Percentiles rank a stretch among this genome's conserved stretches.
These are phyloP conservation scores for Isatis tinctoria DNA, from an alignment of 345 rosid genomes.

Conservation along the genomic window DNA sequence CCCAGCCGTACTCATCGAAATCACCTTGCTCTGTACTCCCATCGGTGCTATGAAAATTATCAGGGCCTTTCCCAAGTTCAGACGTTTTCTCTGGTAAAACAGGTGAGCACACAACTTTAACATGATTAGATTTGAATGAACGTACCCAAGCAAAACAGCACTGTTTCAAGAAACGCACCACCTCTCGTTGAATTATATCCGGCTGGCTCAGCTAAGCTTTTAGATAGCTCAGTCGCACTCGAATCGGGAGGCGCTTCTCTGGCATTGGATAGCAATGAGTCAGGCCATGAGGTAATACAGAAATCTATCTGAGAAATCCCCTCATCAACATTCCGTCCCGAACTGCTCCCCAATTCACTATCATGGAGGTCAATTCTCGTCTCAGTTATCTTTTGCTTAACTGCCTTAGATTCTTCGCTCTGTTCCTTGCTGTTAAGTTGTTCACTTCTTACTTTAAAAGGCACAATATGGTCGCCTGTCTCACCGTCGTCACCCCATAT, in stretches of 20 bases:
- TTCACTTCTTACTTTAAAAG: slow-evolving; percentile 51
- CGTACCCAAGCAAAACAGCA: slow-evolving; percentile 23
- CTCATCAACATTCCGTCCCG: slow-evolving; percentile 36
- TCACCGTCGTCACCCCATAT: slow-evolving; percentile 81
- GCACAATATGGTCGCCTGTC: slow-evolving; percentile 75
- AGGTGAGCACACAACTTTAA: slow-evolving; percentile 28
- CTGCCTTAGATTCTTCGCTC: slow-evolving; percentile 39
- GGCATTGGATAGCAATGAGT: slow-evolving; percentile 43
- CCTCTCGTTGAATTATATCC: slow-evolving; percentile 42
- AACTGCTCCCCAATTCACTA: slow-evolving; percentile 41
- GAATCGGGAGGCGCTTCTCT: slow-evolving; percentile 44
- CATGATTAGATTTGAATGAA: slow-evolving; percentile 24
- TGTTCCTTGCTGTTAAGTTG: slow-evolving; percentile 45
- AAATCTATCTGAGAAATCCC: slow-evolving; percentile 45
- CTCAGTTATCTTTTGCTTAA: slow-evolving; percentile 43
- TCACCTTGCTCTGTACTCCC: slow-evolving; percentile 68
- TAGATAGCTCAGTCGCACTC: slow-evolving; percentile 45
- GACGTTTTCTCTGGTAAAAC: slow-evolving; percentile 42
- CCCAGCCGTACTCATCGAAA: slow-evolving; percentile 89
- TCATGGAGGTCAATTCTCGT: slow-evolving; percentile 39
- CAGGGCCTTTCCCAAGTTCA: slow-evolving; percentile 52
- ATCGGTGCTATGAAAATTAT: slow-evolving; percentile 46
- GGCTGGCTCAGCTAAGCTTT: slow-evolving; percentile 42
- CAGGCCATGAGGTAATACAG: slow-evolving; percentile 53
- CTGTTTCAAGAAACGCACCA: slow-evolving; percentile 41